Conservation (phyloP, 1,139 yeast genomes). For the Yamadazyma pseudoaaseri region DNA sequence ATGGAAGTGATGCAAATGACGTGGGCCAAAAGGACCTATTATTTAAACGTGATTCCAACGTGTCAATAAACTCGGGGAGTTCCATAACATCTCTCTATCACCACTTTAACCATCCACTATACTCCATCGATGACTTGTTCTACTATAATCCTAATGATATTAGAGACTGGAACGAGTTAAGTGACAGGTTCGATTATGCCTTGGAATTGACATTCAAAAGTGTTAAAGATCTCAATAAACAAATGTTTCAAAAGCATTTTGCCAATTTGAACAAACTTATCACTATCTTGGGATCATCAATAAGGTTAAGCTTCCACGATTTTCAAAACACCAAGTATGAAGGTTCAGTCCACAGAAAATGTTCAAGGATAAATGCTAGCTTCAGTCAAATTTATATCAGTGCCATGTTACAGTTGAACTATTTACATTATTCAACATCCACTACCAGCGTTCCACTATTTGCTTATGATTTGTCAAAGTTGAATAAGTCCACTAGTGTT, state of each 20-base stretch:
- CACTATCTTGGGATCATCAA: slow-evolving; percentile 48
- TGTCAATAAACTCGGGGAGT: slow-evolving; percentile 30
- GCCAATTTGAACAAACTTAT: slow-evolving; percentile 49
- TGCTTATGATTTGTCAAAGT: slow-evolving; percentile 29
- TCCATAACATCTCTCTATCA: slow-evolving; percentile 35
- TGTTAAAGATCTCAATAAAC: slow-evolving; percentile 47
- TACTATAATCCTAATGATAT: slow-evolving; percentile 59
- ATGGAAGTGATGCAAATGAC: slow-evolving; percentile 2
- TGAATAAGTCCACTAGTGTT: slow-evolving; percentile 28
- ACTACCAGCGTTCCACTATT: slow-evolving; percentile 30
- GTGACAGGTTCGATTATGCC: slow-evolving; percentile 43
- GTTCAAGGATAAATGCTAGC: slow-evolving; percentile 51
- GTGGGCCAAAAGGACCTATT: slow-evolving; percentile 22
- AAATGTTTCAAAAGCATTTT: slow-evolving; percentile 51
- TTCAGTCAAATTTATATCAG: slow-evolving; percentile 61
- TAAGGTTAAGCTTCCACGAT: slow-evolving; percentile 52
- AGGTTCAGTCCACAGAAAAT: slow-evolving; percentile 41
- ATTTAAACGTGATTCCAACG: slow-evolving; percentile 40
- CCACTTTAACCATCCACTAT: slow-evolving; percentile 44
- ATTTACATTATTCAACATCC: slow-evolving; percentile 28
- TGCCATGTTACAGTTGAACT: slow-evolving; percentile 52
- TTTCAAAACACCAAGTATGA: slow-evolving; percentile 45
- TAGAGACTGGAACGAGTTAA: slow-evolving; percentile 55
- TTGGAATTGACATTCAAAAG: slow-evolving; percentile 49
- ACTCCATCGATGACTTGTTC: slow-evolving; percentile 43